These are phyloP conservation scores for Nicotiana rustica DNA, from an alignment of 305 asterid species.

Conservation along the genomic window DNA sequence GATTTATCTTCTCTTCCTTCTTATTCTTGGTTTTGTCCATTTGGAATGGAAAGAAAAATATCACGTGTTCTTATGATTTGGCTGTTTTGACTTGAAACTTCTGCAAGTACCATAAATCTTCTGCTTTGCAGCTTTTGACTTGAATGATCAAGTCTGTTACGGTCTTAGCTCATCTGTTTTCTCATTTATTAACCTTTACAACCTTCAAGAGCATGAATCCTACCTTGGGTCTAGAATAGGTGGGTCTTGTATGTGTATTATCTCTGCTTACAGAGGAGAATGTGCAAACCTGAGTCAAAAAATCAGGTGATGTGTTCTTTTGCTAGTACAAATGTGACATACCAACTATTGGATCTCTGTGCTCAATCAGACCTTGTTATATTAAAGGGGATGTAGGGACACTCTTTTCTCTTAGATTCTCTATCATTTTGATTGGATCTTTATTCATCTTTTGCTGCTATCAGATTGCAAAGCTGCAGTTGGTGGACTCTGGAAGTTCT, in stretches of 20 bases:
- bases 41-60: slow-evolving; percentile 12
- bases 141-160: slow-evolving; percentile 21
- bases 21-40: slow-evolving; percentile 29
- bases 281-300: slow-evolving; percentile 13
- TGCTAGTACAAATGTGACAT: slow-evolving; percentile 15
- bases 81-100: slow-evolving; percentile 16
- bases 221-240: slow-evolving; percentile 16
- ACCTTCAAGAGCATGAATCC: slow-evolving; percentile 22
- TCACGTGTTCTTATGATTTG: slow-evolving; percentile 19
- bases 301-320: slow-evolving; percentile 9
- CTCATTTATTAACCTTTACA: slow-evolving; percentile 25
- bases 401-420: slow-evolving; percentile 7
- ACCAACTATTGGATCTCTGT: background rate
- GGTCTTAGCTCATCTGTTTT: slow-evolving; percentile 14
- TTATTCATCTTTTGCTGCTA: slow-evolving; percentile 26
- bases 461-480: slow-evolving; percentile 84
- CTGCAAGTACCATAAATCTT: slow-evolving; percentile 27
- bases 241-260: background rate
- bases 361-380: slow-evolving; percentile 10
- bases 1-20: slow-evolving; percentile 17
- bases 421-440: slow-evolving; percentile 24
- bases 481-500: slow-evolving; percentile 55
- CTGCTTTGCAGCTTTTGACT: slow-evolving; percentile 11
- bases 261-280: slow-evolving; percentile 27
- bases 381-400: slow-evolving; percentile 19